A percentile compares a stretch with the other conserved stretches of the same genome.
Conservation (phyloP, 306 rosid genomes). For the Ziziphus jujuba region DNA sequence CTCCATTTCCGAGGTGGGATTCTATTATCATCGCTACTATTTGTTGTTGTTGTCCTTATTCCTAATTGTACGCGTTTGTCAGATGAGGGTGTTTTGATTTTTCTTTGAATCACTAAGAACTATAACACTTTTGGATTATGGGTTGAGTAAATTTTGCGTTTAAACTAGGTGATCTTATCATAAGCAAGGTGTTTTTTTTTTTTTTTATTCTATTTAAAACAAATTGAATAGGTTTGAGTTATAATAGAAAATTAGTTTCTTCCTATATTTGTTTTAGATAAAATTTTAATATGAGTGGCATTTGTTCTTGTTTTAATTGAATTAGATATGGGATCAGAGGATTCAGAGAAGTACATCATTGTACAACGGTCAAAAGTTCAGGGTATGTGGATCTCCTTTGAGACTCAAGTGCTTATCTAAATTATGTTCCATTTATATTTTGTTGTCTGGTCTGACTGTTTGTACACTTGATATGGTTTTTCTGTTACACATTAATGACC, state of each 20-base stretch:
- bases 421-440: background rate
- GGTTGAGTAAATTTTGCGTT: constrained; percentile 4
- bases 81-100: constrained; percentile 2
- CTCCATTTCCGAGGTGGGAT: constrained; percentile 54
- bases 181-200: background rate
- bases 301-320: constrained; percentile 4
- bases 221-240: background rate
- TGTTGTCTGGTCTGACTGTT: background rate
- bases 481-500: background rate
- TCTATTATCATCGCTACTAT: background rate
- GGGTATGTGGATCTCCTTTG: constrained; percentile 47
- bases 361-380: constrained; percentile 77
- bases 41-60: background rate
- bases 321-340: constrained; percentile 81
- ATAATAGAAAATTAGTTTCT: background rate
- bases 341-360: constrained; percentile 56
- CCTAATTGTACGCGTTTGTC: background rate
- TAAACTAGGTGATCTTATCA: background rate
- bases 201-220: background rate
- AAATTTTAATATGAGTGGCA: background rate
- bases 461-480: background rate
- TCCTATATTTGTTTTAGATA: background rate
- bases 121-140: background rate
- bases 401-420: background rate
- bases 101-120: background rate